Conservation (phyloP, 371 early-diverging fungal species). For the Mucor plumbeus region DNA sequence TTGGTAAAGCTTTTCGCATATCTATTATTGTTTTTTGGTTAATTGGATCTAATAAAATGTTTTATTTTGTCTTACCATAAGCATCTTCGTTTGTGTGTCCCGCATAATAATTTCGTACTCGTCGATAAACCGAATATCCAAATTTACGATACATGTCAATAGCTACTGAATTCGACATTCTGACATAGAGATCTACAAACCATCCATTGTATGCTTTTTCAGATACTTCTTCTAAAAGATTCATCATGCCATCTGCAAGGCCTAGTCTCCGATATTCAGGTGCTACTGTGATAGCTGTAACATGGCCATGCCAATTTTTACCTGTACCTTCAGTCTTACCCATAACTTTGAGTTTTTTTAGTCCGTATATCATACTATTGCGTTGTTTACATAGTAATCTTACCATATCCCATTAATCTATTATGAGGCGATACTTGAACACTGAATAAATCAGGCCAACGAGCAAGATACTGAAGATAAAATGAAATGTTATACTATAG, state of each 20-base stretch:
- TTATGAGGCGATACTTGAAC: conserved; percentile 80
- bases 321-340: conserved; percentile 95
- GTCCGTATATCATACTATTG: not conserved
- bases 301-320: conserved; percentile 97
- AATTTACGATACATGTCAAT: conserved; percentile 94
- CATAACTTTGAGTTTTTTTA: conserved; percentile 70
- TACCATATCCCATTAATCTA: conserved; percentile 89
- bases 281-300: conserved; percentile 97
- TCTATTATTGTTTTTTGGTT: conserved; percentile 48
- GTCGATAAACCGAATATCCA: conserved; percentile 93
- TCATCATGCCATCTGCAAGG: conserved; percentile 92
- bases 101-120: conserved; percentile 91
- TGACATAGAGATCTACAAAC: conserved; percentile 98
- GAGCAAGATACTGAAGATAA: conserved; percentile 91
- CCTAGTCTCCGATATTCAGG: conserved; percentile 95
- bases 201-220: conserved; percentile 92
- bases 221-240: conserved; percentile 90
- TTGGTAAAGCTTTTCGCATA: conserved; percentile 86
- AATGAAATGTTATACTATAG: conserved; percentile 89
- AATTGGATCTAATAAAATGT: no score
- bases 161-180: conserved; percentile 94
- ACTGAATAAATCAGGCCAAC: conserved; percentile 94
- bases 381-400: not conserved
- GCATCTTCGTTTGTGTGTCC: conserved; percentile 79
- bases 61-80: conserved; percentile 63